phyloP scores from a whole-genome alignment of 345 rosid genomes.

The Linum trigynum region DNA sequence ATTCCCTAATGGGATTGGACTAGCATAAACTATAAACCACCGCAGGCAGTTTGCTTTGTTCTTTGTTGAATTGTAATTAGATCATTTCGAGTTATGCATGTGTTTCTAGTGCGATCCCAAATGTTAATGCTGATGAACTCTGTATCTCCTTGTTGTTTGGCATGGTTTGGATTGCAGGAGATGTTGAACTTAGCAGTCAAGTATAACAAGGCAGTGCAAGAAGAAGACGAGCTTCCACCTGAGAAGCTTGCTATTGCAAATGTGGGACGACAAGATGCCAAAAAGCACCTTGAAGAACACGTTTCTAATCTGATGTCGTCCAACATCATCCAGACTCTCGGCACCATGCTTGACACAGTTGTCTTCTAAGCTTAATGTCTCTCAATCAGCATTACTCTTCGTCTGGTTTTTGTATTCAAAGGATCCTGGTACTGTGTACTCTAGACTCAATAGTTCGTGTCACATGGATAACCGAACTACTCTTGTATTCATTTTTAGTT shows the following conservation, averaged over 20 bases:
- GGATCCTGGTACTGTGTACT: background rate
- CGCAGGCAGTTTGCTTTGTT: too few species aligned
- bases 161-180: conserved; percentile 44
- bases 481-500: too few species aligned
- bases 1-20: too few species aligned
- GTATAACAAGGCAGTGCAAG: conserved; percentile 96
- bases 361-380: conserved; percentile 37
- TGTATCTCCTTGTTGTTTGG: background rate
- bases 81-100: too few species aligned
- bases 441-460: too few species aligned
- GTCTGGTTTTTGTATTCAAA: background rate
- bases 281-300: conserved; percentile 96
- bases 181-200: conserved; percentile 74
- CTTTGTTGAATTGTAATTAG: too few species aligned
- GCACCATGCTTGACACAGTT: conserved; percentile 96
- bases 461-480: too few species aligned
- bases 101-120: too few species aligned
- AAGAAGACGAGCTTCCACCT: conserved; percentile 89
- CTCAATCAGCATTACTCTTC: background rate
- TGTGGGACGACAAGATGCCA: conserved; percentile 97
- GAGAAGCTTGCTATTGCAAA: conserved; percentile 91
- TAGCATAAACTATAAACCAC: too few species aligned
- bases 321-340: conserved; percentile 91
- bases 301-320: conserved; percentile 96
- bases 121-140: too few species aligned